These are phyloP conservation scores for Diaporthe destruens DNA, from an alignment of 2,329 filamentous ascomycete species.

Conservation along the genomic window DNA sequence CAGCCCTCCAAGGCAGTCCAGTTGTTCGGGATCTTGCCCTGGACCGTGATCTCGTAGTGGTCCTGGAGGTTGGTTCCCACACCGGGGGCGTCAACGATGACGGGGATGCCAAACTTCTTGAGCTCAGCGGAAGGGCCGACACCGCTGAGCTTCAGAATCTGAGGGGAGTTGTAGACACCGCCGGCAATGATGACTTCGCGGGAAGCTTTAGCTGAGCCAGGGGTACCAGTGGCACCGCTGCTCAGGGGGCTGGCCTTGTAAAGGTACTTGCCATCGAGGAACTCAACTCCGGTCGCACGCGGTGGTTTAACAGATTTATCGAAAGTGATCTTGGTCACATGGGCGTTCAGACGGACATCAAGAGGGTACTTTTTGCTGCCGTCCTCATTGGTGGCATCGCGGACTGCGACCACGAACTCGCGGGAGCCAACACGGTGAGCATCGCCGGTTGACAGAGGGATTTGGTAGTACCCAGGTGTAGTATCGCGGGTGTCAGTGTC, in stretches of 20 bases:
- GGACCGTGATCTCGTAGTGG: constrained; percentile 45
- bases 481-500: constrained; percentile 75
- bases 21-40: constrained; percentile 39
- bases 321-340: constrained; percentile 42
- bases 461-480: constrained; percentile 70
- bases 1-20: constrained; percentile 37
- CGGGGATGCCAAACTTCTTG: constrained; percentile 44
- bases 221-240: neutral
- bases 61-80: constrained; percentile 51
- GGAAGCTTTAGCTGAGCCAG: constrained; percentile 49
- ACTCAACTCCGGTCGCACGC: constrained; percentile 43
- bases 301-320: constrained; percentile 38
- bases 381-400: constrained; percentile 49
- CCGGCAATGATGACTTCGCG: constrained; percentile 50
- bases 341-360: constrained; percentile 52
- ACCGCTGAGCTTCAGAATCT: constrained; percentile 51
- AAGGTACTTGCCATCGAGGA: constrained; percentile 42
- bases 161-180: constrained; percentile 50
- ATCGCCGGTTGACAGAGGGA: constrained; percentile 45
- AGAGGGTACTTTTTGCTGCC: constrained; percentile 54
- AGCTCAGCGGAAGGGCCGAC: constrained; percentile 48
- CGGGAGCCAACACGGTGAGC: constrained; percentile 53
- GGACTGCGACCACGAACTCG: constrained; percentile 54
- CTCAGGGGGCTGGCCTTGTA: constrained; percentile 43
- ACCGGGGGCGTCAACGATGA: constrained; percentile 49